Evolutionary conservation across 2,329 filamentous ascomycete genomes (phyloP).

Genomic region (Talaromyces rugulosus): DNA sequence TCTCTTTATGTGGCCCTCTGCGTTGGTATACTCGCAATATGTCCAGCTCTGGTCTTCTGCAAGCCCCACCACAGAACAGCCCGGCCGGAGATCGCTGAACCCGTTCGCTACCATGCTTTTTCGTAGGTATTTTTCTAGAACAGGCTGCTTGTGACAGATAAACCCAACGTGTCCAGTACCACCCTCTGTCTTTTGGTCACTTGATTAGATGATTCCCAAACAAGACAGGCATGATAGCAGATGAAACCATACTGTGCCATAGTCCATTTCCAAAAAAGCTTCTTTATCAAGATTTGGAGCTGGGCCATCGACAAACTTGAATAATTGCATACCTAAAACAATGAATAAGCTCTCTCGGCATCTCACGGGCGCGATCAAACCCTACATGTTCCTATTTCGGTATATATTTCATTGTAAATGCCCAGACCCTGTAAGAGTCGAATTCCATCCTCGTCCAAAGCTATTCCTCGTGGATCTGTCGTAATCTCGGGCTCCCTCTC

Average conservation of each 20-base stretch:
- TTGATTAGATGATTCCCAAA: not conserved
- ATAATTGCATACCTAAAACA: constrained; percentile 15
- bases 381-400: constrained; percentile 25
- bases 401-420: constrained; percentile 23
- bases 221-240: not conserved
- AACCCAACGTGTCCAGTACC: constrained; percentile 27
- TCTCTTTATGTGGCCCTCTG: not conserved
- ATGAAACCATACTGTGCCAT: not conserved
- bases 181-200: constrained; percentile 19
- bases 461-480: constrained; percentile 28
- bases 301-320: constrained; percentile 8
- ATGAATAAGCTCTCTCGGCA: constrained; percentile 2
- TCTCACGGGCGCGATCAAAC: not conserved
- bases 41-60: constrained; percentile 1
- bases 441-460: constrained; percentile 30
- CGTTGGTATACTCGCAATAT: constrained; percentile 3
- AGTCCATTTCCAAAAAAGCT: constrained; percentile 8
- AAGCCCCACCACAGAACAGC: not conserved
- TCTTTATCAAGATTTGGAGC: not conserved
- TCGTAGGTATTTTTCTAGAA: constrained; percentile 20
- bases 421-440: constrained; percentile 26
- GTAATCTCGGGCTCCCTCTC: constrained; percentile 26
- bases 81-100: not conserved
- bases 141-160: constrained; percentile 27
- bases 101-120: not conserved